Base-by-base conservation (phyloP, 139 green algal species). In the Haematococcus lacustris region DNA sequence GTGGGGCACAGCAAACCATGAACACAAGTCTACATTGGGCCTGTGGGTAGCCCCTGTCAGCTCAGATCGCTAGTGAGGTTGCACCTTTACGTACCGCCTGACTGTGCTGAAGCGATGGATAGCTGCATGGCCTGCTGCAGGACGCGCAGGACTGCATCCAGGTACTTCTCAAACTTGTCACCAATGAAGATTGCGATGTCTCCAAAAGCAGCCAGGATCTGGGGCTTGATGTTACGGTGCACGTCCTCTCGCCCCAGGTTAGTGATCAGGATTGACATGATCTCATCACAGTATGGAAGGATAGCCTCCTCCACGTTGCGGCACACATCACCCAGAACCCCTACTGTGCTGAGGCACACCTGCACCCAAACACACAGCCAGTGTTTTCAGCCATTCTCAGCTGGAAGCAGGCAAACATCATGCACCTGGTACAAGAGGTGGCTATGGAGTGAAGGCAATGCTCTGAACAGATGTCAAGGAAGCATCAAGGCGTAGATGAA, bases 151-250 rank as follows among this genome's bases (percentile, higher is more conserved):
- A 96, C 91, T 32, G 90, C 87, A 25, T 85, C 73, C 61, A 98
- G 59, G 70, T 93, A 95, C 82, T 92, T 92, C 60, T 92, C 88
- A 77, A 97, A 98, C 6, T 70, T 34, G 64, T 91, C 87, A 2
- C 87, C 91, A 3, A 97, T 86, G 3, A 91, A 88, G 9, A 98
- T 80, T n/a, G 91, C 93, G 17, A 98, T 87, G 78, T 99, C 94
- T 0, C 92, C 93, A 85, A 98, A 96, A 13, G 85, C 85, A 1
- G 82, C 89, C 38, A 99, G 85, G 71, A 99, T 97, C 51, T 91
- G 75, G 4, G 95, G 95, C 87, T 99, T 99, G 78, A 99, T 89
- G 66, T 74, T 92, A 63, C 94, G 87, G 79, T 97, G 89, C 62
- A 98, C 90, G 3, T 90, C 74, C 38, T 86, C 76, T 47, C 78